Evolutionary conservation across 163 green algal genomes (phyloP).

Genomic region (Trebouxia gelatinosa): DNA sequence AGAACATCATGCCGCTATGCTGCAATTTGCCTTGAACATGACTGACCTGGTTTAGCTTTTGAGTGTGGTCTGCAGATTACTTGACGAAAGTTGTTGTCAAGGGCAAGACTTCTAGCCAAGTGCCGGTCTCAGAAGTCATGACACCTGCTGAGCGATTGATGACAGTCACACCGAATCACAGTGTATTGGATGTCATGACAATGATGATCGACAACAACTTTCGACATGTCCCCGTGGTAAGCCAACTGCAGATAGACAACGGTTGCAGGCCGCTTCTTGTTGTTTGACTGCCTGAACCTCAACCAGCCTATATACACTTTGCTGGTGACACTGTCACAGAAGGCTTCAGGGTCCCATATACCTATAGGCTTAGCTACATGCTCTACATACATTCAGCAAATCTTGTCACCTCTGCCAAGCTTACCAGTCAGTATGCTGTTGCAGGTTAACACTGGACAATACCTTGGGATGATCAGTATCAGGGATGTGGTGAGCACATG

Average conservation of each 20-base stretch:
- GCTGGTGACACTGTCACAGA: too few species aligned
- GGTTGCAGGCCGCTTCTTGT: too few species aligned
- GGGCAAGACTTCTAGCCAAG: conserved; percentile 45
- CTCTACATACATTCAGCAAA: too few species aligned
- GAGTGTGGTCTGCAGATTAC: conserved; percentile 57
- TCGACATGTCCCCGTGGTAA: conserved; percentile 67
- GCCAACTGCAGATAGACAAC: too few species aligned
- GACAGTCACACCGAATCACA: conserved; percentile 56
- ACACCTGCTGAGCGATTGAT: conserved; percentile 48
- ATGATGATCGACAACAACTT: conserved; percentile 71
- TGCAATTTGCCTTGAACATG: too few species aligned
- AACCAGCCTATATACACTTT: too few species aligned
- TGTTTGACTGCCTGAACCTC: neutral
- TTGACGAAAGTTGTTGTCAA: conserved; percentile 68
- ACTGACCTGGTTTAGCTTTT: too few species aligned
- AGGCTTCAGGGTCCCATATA: too few species aligned
- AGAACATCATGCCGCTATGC: too few species aligned
- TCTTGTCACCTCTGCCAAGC: too few species aligned
- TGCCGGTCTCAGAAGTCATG: conserved; percentile 64
- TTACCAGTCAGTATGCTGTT: neutral
- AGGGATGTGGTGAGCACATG: conserved; percentile 64
- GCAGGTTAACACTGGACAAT: conserved; percentile 51
- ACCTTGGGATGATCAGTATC: conserved; percentile 68
- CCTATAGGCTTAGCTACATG: too few species aligned
- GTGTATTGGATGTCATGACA: conserved; percentile 62